Evolutionary conservation across 306 rosid genomes (phyloP).

Genomic region (Pachyrhizus erosus): DNA sequence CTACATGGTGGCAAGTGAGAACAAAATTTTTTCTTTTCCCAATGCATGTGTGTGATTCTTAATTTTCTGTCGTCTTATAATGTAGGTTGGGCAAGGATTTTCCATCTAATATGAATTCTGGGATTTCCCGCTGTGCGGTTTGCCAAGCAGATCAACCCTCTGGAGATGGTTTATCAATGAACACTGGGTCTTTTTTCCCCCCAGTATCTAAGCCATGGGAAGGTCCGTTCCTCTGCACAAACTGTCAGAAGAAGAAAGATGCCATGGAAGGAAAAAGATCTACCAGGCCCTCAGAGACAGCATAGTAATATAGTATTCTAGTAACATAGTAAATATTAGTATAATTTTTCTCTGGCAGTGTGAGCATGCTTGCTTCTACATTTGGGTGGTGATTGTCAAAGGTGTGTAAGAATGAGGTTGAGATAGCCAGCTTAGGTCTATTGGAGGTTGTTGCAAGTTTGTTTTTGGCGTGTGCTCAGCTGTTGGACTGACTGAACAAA

Average conservation of each 20-base stretch:
- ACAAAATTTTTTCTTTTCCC: not conserved
- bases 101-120: slow-evolving; percentile 58
- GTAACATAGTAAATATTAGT: slow-evolving; percentile 49
- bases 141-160: slow-evolving; percentile 87
- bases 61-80: slow-evolving; percentile 23
- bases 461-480: slow-evolving; percentile 73
- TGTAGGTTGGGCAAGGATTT: slow-evolving; percentile 84
- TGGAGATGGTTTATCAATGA: slow-evolving; percentile 64
- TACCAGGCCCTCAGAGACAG: slow-evolving; percentile 56
- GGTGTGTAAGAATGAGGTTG: slow-evolving; percentile 71
- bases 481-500: slow-evolving; percentile 69
- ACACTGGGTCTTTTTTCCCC: slow-evolving; percentile 69
- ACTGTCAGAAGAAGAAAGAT: slow-evolving; percentile 77
- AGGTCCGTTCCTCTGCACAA: slow-evolving; percentile 83
- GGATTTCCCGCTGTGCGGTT: slow-evolving; percentile 82
- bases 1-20: not conserved
- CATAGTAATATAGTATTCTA: slow-evolving; percentile 51
- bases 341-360: slow-evolving; percentile 64
- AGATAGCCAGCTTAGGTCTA: slow-evolving; percentile 45
- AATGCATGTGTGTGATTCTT: not conserved
- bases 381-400: slow-evolving; percentile 51
- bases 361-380: slow-evolving; percentile 67
- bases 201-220: slow-evolving; percentile 78
- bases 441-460: slow-evolving; percentile 57
- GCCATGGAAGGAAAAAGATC: slow-evolving; percentile 94